phyloP scores from a whole-genome alignment of 2,329 filamentous ascomycete genomes.

The Ophiostoma sp. region DNA sequence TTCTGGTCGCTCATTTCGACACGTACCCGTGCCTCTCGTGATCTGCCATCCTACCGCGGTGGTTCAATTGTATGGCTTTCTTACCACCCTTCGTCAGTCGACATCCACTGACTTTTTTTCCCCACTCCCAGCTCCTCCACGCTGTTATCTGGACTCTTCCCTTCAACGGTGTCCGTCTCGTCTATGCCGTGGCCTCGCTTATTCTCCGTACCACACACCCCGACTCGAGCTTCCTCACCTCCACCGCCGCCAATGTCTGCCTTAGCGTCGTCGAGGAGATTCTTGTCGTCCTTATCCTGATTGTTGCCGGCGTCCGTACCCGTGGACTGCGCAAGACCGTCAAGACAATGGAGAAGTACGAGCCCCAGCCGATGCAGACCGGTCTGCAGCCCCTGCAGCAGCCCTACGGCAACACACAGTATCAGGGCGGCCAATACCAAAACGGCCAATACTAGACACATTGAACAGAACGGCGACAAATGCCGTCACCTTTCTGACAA shows the following conservation, averaged over 20 bases:
- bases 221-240: neutral
- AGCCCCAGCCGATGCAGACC: neutral
- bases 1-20: slow-evolving; percentile 1
- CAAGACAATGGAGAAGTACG: slow-evolving; percentile 3
- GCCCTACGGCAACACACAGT: neutral
- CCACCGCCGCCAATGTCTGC: neutral
- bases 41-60: neutral
- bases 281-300: neutral
- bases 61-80: neutral
- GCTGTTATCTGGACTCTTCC: neutral
- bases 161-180: slow-evolving; percentile 5
- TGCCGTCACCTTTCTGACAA: neutral
- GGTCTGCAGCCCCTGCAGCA: neutral
- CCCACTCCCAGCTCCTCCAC: neutral
- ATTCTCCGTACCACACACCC: neutral
- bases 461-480: neutral
- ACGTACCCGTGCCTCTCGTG: neutral
- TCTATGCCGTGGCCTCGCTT: neutral
- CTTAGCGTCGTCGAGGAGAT: slow-evolving; percentile 6
- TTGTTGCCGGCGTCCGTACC: neutral
- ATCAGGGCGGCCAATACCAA: neutral
- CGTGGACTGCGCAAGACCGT: neutral
- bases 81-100: neutral
- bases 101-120: neutral
- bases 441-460: neutral